Conservation (phyloP, 2,329 filamentous ascomycete species). For the Neodidymelliopsis sp. region DNA sequence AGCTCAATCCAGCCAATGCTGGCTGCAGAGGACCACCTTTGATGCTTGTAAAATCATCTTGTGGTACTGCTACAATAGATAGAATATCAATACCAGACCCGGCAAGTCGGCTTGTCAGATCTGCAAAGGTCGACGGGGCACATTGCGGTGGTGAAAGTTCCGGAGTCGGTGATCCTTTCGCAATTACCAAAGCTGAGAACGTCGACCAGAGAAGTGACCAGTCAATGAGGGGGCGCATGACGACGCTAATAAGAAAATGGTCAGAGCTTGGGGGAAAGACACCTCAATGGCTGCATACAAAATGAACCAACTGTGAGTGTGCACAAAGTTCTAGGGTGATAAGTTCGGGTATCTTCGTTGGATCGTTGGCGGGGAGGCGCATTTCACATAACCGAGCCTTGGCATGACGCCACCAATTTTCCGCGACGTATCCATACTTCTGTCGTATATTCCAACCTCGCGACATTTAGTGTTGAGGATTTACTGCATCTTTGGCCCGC, state of each 20-base stretch:
- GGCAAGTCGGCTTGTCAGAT: neutral
- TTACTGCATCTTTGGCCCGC: no score
- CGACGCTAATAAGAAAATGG: neutral
- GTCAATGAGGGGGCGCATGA: neutral
- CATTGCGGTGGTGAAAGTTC: slow-evolving; percentile 11
- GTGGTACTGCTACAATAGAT: slow-evolving; percentile 21
- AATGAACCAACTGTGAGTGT: no score
- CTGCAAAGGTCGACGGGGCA: slow-evolving; percentile 11
- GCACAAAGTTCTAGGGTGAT: slow-evolving; percentile 1
- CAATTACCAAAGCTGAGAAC: neutral
- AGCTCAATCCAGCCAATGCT: slow-evolving; percentile 21
- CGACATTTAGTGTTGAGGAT: no score
- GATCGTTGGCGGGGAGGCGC: neutral
- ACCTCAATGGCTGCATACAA: no score
- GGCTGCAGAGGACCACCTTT: slow-evolving; percentile 14
- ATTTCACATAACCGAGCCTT: slow-evolving; percentile 13
- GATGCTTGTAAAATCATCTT: slow-evolving; percentile 25
- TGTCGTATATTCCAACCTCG: no score
- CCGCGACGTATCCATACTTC: no score
- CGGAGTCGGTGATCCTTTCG: neutral
- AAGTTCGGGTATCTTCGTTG: neutral
- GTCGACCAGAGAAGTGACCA: neutral
- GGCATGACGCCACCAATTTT: neutral
- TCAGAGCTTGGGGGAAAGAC: no score
- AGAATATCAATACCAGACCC: slow-evolving; percentile 19